Evolutionary conservation across 2,329 filamentous ascomycete genomes (phyloP).

Genomic region (Ophiostoma montium): DNA sequence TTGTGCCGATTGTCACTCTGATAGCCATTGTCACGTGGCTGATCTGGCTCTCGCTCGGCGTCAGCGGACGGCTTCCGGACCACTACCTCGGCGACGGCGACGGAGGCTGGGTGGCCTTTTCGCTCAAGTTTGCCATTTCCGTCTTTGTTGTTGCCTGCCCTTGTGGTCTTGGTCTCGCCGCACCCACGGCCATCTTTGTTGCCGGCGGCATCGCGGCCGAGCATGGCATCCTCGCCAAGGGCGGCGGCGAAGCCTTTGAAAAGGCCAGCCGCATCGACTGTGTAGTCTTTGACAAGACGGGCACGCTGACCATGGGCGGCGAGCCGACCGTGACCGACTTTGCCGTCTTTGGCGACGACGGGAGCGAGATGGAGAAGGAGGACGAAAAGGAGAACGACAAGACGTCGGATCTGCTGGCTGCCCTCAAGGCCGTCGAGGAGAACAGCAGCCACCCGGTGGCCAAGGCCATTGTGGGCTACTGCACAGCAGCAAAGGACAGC

Average conservation of each 20-base stretch:
- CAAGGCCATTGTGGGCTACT: constrained; percentile 53
- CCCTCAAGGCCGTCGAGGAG: constrained; percentile 49
- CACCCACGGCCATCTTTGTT: constrained; percentile 74
- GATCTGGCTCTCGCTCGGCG: constrained; percentile 53
- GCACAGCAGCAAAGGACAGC: constrained; percentile 23
- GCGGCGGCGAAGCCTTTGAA: constrained; percentile 74
- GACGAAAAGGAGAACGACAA: neutral
- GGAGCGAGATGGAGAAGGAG: constrained; percentile 5
- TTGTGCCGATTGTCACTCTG: constrained; percentile 58
- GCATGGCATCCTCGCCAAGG: constrained; percentile 68
- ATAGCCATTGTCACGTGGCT: constrained; percentile 59
- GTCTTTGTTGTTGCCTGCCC: constrained; percentile 82
- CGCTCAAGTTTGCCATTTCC: constrained; percentile 69
- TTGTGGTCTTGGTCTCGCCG: constrained; percentile 71
- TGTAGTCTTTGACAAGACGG: constrained; percentile 81
- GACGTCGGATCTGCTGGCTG: constrained; percentile 28
- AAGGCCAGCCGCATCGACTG: constrained; percentile 66
- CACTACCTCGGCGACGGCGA: constrained; percentile 39
- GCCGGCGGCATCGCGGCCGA: constrained; percentile 68
- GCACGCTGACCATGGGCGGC: constrained; percentile 61
- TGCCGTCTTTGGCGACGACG: constrained; percentile 24
- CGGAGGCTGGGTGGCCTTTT: constrained; percentile 59
- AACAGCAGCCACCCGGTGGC: constrained; percentile 65
- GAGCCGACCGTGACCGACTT: constrained; percentile 54
- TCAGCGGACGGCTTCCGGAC: constrained; percentile 39